Percentiles rank a stretch among this genome's conserved stretches.
Conservation (phyloP, 495 filamentous ascomycete species). For the Penicillium psychrofluorescens region DNA sequence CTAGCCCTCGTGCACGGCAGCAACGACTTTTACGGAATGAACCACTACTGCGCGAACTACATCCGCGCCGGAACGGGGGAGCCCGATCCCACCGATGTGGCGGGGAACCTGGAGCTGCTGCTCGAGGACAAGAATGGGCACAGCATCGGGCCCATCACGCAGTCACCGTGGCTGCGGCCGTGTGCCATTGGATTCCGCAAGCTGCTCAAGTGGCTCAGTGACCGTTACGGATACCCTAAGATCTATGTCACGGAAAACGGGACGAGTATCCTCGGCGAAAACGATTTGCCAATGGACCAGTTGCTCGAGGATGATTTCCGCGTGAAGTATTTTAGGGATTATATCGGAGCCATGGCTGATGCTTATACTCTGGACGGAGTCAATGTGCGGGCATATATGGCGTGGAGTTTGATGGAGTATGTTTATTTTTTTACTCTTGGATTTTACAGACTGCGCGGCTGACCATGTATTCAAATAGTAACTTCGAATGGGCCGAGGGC, state of each 20-base stretch:
- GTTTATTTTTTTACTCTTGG: constrained; percentile 1
- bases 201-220: constrained; percentile 70
- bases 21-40: constrained; percentile 82
- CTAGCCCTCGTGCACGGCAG: constrained; percentile 60
- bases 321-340: constrained; percentile 65
- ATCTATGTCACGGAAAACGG: constrained; percentile 84
- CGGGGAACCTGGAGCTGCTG: constrained; percentile 62
- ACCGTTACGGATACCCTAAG: constrained; percentile 63
- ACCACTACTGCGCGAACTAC: constrained; percentile 80
- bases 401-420: constrained; percentile 73
- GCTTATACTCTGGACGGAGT: constrained; percentile 61
- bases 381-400: constrained; percentile 66
- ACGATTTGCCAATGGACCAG: constrained; percentile 60
- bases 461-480: constrained; percentile 22
- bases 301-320: constrained; percentile 69
- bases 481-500: constrained; percentile 64
- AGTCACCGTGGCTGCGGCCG: constrained; percentile 68
- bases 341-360: constrained; percentile 64
- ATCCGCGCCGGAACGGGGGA: constrained; percentile 59
- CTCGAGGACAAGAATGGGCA: constrained; percentile 61
- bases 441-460: not conserved
- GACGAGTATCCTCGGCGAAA: constrained; percentile 71
- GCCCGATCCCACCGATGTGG: constrained; percentile 55
- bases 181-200: constrained; percentile 66
- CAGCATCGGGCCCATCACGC: constrained; percentile 65